Base-by-base conservation (phyloP, 352 stramenopile species). In the Nannochloropsis limnetica region DNA sequence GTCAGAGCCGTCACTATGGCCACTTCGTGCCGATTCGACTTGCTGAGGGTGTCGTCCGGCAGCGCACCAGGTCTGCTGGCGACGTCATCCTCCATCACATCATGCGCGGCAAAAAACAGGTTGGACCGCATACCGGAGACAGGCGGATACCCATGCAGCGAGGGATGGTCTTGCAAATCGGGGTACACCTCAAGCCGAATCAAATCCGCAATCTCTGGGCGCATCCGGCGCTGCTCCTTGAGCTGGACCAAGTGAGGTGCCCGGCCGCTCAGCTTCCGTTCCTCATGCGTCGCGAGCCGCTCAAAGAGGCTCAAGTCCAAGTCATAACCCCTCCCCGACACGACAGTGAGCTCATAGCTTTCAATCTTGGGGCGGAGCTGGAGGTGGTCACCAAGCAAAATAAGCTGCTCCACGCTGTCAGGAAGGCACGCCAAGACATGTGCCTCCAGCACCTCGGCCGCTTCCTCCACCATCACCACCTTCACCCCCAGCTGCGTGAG, bases 261-360 rank as follows among this genome's bases (percentile, higher is more conserved):
- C 49, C n/a, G 49, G n/a, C 49, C 49, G 17, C 32, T 82, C 5
- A 54, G 80, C 22, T 79, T 68, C 37, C 67, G 81, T 9, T 82
- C 80, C 31, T 81, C 54, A n/a, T n/a, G n/a, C n/a, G n/a, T n/a
- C n/a, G n/a, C 88, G 14, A 94, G 83, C 9, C 91, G 86, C 81
- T 94, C 91, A 87, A 94, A 93, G 27, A 93, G 83, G 11, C 89
- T 93, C 8, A 91, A 81, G 79, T 93, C 90, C 17, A 93, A 85
- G 37, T 89, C 81, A 84, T 89, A 91, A 0, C 87, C 87, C 67
- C 81, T 27, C 1, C 82, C 69, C 37, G 87, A 89, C 67, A 92
- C 89, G 20, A 89, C 85, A 43, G 88, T 90, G 0, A 94, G 84
- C 5, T 88, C 87, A 86, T 92, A 90, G 61, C 89, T 88, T n/a